A percentile compares a stretch with the other conserved stretches of the same genome.
Evolutionary conservation across 1,284 basidiomycete genomes (phyloP).

Genomic region (Phenoliferia sp.): DNA sequence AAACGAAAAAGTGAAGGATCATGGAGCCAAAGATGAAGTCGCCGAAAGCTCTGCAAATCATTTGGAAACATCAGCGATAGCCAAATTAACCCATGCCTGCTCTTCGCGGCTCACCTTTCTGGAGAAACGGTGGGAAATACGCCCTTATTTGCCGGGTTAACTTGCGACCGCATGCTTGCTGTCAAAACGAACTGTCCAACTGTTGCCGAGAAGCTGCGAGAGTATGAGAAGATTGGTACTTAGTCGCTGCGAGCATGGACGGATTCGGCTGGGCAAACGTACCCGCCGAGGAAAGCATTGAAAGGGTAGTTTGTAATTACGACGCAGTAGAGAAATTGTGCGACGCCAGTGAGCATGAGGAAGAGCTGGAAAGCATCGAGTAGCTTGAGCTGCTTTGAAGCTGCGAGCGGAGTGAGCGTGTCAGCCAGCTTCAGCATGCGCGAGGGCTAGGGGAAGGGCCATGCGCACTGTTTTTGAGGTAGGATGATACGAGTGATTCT

Average conservation of each 20-base stretch:
- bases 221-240: not conserved
- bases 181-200: slow-evolving; percentile 96
- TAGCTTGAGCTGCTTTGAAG: slow-evolving; percentile 80
- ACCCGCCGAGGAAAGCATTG: slow-evolving; percentile 96
- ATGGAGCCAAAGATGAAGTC: slow-evolving; percentile 93
- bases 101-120: slow-evolving; percentile 78
- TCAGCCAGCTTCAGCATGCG: not conserved
- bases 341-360: slow-evolving; percentile 82
- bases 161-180: slow-evolving; percentile 85
- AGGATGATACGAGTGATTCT: not conserved
- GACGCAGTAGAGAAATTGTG: slow-evolving; percentile 88
- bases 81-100: too few species aligned
- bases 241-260: not conserved
- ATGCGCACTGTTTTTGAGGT: not conserved
- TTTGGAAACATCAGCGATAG: not conserved
- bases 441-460: not conserved
- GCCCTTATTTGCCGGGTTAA: slow-evolving; percentile 73
- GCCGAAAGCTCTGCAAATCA: slow-evolving; percentile 71
- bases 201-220: slow-evolving; percentile 77
- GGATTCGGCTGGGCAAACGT: slow-evolving; percentile 19
- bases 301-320: slow-evolving; percentile 91
- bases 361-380: slow-evolving; percentile 90
- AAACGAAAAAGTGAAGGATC: slow-evolving; percentile 95
- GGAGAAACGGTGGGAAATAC: slow-evolving; percentile 63
- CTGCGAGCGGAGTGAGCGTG: slow-evolving; percentile 8